phyloP scores from a whole-genome alignment of 2,329 filamentous ascomycete species.

The Chaetomiaceae sp. region DNA sequence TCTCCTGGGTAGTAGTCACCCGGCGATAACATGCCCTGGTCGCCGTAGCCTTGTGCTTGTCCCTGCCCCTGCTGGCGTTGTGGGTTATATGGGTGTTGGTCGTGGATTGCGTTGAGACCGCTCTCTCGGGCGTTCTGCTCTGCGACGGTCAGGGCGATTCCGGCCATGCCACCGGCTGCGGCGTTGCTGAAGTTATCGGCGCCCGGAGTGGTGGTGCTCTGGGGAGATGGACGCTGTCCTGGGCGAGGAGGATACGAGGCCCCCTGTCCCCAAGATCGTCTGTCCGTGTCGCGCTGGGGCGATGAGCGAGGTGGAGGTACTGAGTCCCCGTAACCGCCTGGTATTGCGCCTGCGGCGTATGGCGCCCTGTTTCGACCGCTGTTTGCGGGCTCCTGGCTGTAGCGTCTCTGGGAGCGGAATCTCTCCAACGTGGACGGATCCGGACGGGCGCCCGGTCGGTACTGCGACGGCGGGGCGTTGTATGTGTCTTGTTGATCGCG shows the following conservation, averaged over 20 bases:
- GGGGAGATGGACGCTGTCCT: constrained; percentile 25
- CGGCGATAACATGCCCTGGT: constrained; percentile 8
- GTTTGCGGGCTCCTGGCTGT: constrained; percentile 27
- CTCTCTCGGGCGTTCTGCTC: constrained; percentile 61
- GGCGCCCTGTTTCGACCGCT: constrained; percentile 8
- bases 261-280: constrained; percentile 24
- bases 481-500: constrained; percentile 22
- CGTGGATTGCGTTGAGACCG: constrained; percentile 56
- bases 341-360: constrained; percentile 20
- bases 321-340: constrained; percentile 21
- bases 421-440: constrained; percentile 35
- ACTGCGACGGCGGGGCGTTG: constrained; percentile 15
- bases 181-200: constrained; percentile 62
- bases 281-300: too few species aligned
- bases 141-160: constrained; percentile 62
- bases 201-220: constrained; percentile 51
- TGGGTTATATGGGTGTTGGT: constrained; percentile 27
- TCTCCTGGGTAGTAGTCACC: constrained; percentile 25
- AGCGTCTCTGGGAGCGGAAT: constrained; percentile 33
- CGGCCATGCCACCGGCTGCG: constrained; percentile 62
- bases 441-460: constrained; percentile 31
- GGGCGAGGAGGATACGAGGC: constrained; percentile 25
- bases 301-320: constrained; percentile 29
- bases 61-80: constrained; percentile 27
- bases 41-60: constrained; percentile 13